Evolutionary conservation across 345 rosid genomes (phyloP).

Genomic region (Kernera saxatilis): DNA sequence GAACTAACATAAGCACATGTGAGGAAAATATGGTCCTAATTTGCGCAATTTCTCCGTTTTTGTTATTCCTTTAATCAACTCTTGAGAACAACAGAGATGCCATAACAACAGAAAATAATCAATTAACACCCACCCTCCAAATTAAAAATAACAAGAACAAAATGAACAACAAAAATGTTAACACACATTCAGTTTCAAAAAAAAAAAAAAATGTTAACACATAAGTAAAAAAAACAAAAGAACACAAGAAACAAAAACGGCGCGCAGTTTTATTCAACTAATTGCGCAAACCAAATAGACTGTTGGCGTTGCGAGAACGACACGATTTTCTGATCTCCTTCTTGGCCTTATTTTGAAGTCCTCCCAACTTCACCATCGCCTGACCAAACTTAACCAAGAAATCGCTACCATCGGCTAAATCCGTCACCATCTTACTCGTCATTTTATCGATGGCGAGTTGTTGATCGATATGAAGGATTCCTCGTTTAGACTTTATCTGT

Average conservation of each 20-base stretch:
- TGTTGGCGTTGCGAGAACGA: conserved; percentile 33
- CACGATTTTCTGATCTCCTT: conserved; percentile 56
- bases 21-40: no score
- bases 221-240: not conserved
- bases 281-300: not conserved
- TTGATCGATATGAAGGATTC: conserved; percentile 53
- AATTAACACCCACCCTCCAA: not conserved
- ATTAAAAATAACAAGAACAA: not conserved
- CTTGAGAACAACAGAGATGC: not conserved
- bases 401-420: conserved; percentile 25
- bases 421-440: conserved; percentile 31
- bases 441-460: conserved; percentile 30
- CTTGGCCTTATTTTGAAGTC: not conserved
- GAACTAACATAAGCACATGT: no score
- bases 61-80: no score
- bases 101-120: not conserved
- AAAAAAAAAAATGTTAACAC: not conserved
- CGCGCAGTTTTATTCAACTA: not conserved
- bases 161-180: not conserved
- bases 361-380: conserved; percentile 60
- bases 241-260: no score
- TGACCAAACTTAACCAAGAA: conserved; percentile 40
- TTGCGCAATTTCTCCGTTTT: no score
- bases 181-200: no score
- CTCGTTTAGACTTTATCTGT: conserved; percentile 28